phyloP scores from a whole-genome alignment of 1,284 basidiomycete genomes.

The Wallemia hederae region DNA sequence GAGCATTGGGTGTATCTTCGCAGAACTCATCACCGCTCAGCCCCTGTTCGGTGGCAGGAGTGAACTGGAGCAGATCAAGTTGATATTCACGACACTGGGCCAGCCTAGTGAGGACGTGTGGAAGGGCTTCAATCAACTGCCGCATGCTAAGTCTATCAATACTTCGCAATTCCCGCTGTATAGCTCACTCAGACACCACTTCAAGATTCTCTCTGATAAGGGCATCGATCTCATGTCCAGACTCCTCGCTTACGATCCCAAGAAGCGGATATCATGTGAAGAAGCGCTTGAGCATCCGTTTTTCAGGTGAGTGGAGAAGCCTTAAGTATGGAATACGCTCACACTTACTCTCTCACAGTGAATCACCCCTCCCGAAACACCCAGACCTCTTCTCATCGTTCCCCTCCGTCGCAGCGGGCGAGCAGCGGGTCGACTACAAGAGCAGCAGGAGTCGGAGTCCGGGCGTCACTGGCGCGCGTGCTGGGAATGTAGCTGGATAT shows the following conservation, averaged over 20 bases:
- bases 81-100: slow-evolving; percentile 68
- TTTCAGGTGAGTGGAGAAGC: slow-evolving; percentile 34
- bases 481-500: background rate
- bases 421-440: slow-evolving; percentile 34
- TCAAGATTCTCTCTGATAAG: slow-evolving; percentile 47
- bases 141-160: slow-evolving; percentile 46
- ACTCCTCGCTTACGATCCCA: slow-evolving; percentile 67
- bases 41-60: slow-evolving; percentile 86
- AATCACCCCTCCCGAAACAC: slow-evolving; percentile 81
- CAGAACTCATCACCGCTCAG: slow-evolving; percentile 72
- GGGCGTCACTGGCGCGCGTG: background rate
- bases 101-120: slow-evolving; percentile 56
- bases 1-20: slow-evolving; percentile 99
- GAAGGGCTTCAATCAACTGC: slow-evolving; percentile 52
- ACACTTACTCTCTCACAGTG: slow-evolving; percentile 25
- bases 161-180: slow-evolving; percentile 23
- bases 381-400: slow-evolving; percentile 92
- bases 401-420: slow-evolving; percentile 84
- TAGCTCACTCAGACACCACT: slow-evolving; percentile 23
- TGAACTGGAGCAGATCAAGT: slow-evolving; percentile 63
- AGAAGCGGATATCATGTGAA: slow-evolving; percentile 49
- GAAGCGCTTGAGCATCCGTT: slow-evolving; percentile 73
- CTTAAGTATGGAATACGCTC: background rate
- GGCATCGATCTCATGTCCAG: slow-evolving; percentile 60
- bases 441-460: background rate